These are phyloP conservation scores for Immersiporthe knoxdaviesiana DNA, from an alignment of 2,329 filamentous ascomycete species.

Conservation along the genomic window DNA sequence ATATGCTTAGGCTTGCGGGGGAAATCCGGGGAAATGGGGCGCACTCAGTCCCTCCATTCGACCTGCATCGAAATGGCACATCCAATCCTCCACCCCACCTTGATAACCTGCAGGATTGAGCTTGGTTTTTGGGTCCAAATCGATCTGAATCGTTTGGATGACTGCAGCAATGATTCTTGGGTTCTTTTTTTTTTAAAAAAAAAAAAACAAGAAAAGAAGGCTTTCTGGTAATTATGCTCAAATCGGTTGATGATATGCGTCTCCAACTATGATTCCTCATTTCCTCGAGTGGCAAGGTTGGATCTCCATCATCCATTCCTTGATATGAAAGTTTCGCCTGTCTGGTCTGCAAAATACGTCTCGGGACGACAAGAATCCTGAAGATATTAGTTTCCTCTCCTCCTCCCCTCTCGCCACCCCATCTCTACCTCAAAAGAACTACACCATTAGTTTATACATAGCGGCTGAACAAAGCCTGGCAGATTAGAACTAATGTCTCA, in stretches of 20 bases:
- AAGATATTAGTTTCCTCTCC: too few relatives aligned
- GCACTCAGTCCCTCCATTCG: neutral
- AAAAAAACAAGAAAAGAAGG: too few relatives aligned
- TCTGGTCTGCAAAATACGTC: neutral
- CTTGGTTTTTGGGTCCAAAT: too few relatives aligned
- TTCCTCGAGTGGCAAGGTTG: neutral
- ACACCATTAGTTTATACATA: neutral
- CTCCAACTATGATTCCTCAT: neutral
- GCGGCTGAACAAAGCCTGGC: neutral
- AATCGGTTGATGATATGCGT: neutral
- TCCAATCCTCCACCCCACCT: too few relatives aligned
- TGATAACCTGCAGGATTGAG: neutral
- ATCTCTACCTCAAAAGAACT: neutral
- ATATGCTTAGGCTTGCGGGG: constrained; percentile 13
- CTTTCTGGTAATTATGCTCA: neutral
- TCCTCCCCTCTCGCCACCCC: neutral
- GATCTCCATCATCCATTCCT: neutral
- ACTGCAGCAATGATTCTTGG: neutral
- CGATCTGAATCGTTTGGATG: neutral
- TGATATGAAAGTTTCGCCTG: neutral
- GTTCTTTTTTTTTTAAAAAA: too few relatives aligned
- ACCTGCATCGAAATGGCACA: too few relatives aligned
- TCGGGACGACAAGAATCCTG: neutral
- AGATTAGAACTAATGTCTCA: neutral
- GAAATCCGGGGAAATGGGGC: constrained; percentile 14